Percentiles rank a stretch among this genome's conserved stretches.
phyloP scores from a whole-genome alignment of 2,329 filamentous ascomycete genomes.

The Pseudogymnoascus sp. region DNA sequence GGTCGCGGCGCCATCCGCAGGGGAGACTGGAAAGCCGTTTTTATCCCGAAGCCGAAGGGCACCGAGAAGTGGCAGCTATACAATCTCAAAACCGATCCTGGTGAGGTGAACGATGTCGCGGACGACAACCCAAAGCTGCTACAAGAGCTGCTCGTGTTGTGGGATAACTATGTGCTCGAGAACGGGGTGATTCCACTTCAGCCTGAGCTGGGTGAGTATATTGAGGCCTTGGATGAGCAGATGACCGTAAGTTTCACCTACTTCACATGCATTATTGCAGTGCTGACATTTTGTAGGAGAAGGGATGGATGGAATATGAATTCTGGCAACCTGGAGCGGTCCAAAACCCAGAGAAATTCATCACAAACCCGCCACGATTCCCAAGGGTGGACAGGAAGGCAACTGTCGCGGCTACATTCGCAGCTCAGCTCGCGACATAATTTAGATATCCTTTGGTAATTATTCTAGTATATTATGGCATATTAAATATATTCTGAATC shows the following conservation, averaged over 20 bases:
- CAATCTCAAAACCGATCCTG: slow-evolving; percentile 41
- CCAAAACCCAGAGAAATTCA: slow-evolving; percentile 12
- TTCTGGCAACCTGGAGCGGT: slow-evolving; percentile 48
- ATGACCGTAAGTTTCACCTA: slow-evolving; percentile 36
- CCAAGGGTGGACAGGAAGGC: background rate
- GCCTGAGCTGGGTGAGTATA: slow-evolving; percentile 48
- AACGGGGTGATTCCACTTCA: slow-evolving; percentile 51
- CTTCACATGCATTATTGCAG: background rate
- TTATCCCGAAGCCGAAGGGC: slow-evolving; percentile 46
- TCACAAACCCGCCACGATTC: slow-evolving; percentile 5
- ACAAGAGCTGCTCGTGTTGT: slow-evolving; percentile 40
- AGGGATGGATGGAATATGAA: slow-evolving; percentile 58
- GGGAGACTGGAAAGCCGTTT: slow-evolving; percentile 49
- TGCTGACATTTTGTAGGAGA: slow-evolving; percentile 31
- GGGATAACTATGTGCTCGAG: slow-evolving; percentile 51
- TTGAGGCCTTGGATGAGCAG: slow-evolving; percentile 53
- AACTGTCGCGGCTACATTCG: background rate
- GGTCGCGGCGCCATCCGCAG: slow-evolving; percentile 43
- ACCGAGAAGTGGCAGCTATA: slow-evolving; percentile 50
- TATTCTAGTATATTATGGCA: background rate
- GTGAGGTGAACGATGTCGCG: slow-evolving; percentile 39
- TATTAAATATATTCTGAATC: background rate
- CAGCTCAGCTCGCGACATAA: background rate
- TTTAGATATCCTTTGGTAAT: background rate
- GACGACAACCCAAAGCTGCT: slow-evolving; percentile 35